Evolutionary conservation across 163 green algal species (phyloP).

Genomic region (Trebouxia gelatinosa): DNA sequence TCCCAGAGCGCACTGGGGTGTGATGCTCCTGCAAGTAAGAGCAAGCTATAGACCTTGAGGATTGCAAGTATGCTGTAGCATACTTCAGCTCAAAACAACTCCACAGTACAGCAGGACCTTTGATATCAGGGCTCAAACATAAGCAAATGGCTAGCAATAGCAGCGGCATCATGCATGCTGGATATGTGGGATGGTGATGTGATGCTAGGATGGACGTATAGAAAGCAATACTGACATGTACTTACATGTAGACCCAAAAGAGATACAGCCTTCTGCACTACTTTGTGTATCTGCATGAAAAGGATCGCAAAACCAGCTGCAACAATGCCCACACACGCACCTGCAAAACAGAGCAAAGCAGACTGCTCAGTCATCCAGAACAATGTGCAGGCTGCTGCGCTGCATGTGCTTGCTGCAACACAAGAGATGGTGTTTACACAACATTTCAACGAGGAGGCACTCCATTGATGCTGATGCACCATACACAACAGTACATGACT

Average conservation of each 20-base stretch:
- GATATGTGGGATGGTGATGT: too few species aligned
- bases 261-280: slow-evolving; percentile 6
- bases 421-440: too few species aligned
- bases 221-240: neutral
- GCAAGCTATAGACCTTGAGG: slow-evolving; percentile 21
- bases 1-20: slow-evolving; percentile 41
- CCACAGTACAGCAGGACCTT: too few species aligned
- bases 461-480: too few species aligned
- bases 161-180: neutral
- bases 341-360: slow-evolving; percentile 21
- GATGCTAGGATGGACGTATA: neutral
- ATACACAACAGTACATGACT: neutral
- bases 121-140: too few species aligned
- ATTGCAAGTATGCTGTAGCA: too few species aligned
- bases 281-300: slow-evolving; percentile 38
- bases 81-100: too few species aligned
- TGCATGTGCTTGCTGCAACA: too few species aligned
- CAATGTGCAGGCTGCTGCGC: neutral
- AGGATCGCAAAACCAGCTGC: slow-evolving; percentile 29
- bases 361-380: slow-evolving; percentile 1
- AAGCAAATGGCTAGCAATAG: neutral
- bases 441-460: neutral
- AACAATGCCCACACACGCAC: slow-evolving; percentile 6
- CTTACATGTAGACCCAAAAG: slow-evolving; percentile 30
- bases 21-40: slow-evolving; percentile 44